Conservation (phyloP, 345 rosid genomes). For the Isatis tinctoria region DNA sequence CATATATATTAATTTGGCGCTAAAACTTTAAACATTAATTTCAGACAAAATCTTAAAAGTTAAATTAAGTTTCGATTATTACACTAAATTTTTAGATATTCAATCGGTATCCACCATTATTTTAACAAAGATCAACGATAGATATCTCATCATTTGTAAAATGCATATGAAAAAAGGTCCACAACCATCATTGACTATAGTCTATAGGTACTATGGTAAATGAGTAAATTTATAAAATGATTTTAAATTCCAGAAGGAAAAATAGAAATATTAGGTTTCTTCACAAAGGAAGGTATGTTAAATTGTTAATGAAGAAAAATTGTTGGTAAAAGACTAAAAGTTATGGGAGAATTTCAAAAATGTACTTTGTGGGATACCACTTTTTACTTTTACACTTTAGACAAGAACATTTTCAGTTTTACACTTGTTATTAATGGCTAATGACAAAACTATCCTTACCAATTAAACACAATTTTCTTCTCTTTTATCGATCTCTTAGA, state of each 20-base stretch:
- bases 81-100: not conserved
- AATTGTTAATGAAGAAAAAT: not conserved
- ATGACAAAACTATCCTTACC: no score
- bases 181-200: no score
- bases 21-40: not conserved
- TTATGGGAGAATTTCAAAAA: no score
- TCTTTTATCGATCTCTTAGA: no score
- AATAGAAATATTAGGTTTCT: not conserved
- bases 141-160: not conserved
- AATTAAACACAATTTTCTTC: no score
- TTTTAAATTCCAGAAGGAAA: not conserved
- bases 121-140: not conserved
- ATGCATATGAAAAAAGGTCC: not conserved
- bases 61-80: not conserved
- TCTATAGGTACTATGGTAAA: not conserved
- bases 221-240: not conserved
- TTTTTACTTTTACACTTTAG: no score
- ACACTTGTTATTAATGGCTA: no score
- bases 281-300: not conserved
- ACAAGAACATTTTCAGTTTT: no score
- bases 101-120: not conserved
- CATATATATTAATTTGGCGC: not conserved
- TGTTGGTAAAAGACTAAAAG: not conserved
- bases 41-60: not conserved
- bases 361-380: no score